These are phyloP conservation scores for Citrullus mucosospermus DNA, from an alignment of 306 rosid species.

Conservation along the genomic window DNA sequence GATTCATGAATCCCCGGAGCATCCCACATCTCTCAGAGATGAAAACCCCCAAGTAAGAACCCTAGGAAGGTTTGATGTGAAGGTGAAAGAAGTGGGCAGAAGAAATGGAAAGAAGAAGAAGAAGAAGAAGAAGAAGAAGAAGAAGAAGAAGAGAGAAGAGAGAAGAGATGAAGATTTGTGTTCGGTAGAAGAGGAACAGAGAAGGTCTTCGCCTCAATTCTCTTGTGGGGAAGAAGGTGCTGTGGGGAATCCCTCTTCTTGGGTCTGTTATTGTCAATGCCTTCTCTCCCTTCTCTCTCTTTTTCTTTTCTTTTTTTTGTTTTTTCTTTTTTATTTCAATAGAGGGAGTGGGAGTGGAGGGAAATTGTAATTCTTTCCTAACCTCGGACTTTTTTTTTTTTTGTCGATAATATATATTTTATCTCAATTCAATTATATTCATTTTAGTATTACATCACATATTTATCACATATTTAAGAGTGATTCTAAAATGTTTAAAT, in stretches of 20 bases:
- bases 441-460: too few species aligned
- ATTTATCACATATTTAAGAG: too few species aligned
- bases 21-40: constrained; percentile 90
- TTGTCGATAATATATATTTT: too few species aligned
- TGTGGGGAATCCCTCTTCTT: constrained; percentile 36
- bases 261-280: constrained; percentile 20
- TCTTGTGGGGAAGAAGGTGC: constrained; percentile 37
- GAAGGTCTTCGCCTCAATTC: constrained; percentile 27
- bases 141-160: background rate
- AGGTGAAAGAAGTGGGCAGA: background rate
- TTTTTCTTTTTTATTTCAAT: too few species aligned
- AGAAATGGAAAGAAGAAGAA: constrained; percentile 6
- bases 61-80: background rate
- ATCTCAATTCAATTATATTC: too few species aligned
- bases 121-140: constrained; percentile 11
- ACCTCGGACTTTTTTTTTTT: too few species aligned
- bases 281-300: background rate
- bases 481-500: too few species aligned
- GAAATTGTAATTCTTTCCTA: too few species aligned
- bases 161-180: constrained; percentile 26
- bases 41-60: constrained; percentile 40
- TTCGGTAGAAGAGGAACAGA: constrained; percentile 67
- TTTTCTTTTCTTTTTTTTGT: too few species aligned
- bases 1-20: constrained; percentile 81
- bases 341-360: too few species aligned